Percentiles rank a stretch among this genome's conserved stretches.
Conservation (phyloP, 2,329 filamentous ascomycete species). For the Laburnicola sp. region DNA sequence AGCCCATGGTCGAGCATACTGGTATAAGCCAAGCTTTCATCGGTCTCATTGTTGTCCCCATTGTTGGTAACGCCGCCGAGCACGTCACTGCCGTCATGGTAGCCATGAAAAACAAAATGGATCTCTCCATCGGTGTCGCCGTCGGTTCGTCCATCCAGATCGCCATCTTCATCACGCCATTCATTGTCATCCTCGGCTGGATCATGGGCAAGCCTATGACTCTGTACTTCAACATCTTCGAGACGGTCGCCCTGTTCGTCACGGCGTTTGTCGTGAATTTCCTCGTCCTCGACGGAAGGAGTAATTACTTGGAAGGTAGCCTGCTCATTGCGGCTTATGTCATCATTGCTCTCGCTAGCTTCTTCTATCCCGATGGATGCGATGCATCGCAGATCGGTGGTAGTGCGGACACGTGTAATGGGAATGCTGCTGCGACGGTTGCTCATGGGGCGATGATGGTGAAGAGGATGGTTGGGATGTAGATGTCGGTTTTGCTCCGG, state of each 20-base stretch:
- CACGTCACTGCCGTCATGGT: constrained; percentile 78
- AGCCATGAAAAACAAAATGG: constrained; percentile 81
- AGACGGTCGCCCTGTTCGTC: constrained; percentile 75
- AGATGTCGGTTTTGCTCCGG: not conserved
- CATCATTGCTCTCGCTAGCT: constrained; percentile 68
- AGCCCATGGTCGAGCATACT: constrained; percentile 62
- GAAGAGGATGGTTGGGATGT: constrained; percentile 25
- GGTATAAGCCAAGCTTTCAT: constrained; percentile 71
- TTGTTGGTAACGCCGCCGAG: constrained; percentile 80
- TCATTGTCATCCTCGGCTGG: constrained; percentile 79
- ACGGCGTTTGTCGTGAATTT: constrained; percentile 85
- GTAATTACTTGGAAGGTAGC: constrained; percentile 79
- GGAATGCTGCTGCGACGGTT: constrained; percentile 2
- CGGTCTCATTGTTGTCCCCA: constrained; percentile 75
- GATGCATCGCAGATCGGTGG: constrained; percentile 52
- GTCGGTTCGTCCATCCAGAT: constrained; percentile 82
- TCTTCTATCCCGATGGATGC: constrained; percentile 53
- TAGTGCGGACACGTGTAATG: constrained; percentile 28
- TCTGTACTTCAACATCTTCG: constrained; percentile 64
- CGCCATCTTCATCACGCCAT: constrained; percentile 71
- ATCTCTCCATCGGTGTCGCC: constrained; percentile 75
- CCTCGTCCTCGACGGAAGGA: constrained; percentile 78
- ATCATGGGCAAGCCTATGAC: constrained; percentile 72
- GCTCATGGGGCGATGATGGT: constrained; percentile 18
- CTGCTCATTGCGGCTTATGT: constrained; percentile 76